These are phyloP conservation scores for Bipolaris zeicola DNA, from an alignment of 2,329 filamentous ascomycete genomes.

Conservation along the genomic window DNA sequence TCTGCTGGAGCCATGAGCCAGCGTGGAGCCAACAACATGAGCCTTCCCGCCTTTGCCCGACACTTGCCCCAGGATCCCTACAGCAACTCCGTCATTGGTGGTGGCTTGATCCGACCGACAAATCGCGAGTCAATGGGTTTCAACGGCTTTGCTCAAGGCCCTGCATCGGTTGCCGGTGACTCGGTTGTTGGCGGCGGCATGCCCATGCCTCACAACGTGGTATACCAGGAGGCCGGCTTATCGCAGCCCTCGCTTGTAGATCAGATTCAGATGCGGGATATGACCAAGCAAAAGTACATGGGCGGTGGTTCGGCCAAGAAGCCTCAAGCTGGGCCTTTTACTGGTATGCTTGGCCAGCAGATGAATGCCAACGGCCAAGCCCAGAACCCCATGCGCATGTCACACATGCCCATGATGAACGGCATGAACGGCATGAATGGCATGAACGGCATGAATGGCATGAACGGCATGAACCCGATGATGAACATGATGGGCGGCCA, in stretches of 20 bases:
- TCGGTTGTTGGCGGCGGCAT: conserved; percentile 27
- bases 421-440: conserved; percentile 38
- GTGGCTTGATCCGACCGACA: conserved; percentile 40
- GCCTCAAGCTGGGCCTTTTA: conserved; percentile 39
- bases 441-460: conserved; percentile 32
- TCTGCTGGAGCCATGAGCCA: conserved; percentile 37
- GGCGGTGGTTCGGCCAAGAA: conserved; percentile 44
- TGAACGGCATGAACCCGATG: conserved; percentile 37
- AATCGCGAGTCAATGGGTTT: conserved; percentile 48
- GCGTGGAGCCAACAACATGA: conserved; percentile 24
- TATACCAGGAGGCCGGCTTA: conserved; percentile 42
- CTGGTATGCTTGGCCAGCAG: conserved; percentile 41
- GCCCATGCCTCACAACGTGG: conserved; percentile 25
- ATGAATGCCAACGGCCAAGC: conserved; percentile 38
- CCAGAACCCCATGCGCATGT: conserved; percentile 33
- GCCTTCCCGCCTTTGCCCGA: conserved; percentile 45
- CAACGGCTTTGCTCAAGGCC: conserved; percentile 41
- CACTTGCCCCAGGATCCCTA: conserved; percentile 45
- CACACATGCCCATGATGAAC: conserved; percentile 36
- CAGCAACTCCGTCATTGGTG: conserved; percentile 37
- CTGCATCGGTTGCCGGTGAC: conserved; percentile 44
- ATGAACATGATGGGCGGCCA: conserved; percentile 39
- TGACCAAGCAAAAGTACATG: conserved; percentile 45
- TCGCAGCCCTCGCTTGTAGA: conserved; percentile 43
- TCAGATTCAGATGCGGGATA: conserved; percentile 47